Percentiles rank a stretch among this genome's conserved stretches.
Evolutionary conservation across 495 filamentous ascomycete species (phyloP).

Genomic region (Penicillium maclennaniae): DNA sequence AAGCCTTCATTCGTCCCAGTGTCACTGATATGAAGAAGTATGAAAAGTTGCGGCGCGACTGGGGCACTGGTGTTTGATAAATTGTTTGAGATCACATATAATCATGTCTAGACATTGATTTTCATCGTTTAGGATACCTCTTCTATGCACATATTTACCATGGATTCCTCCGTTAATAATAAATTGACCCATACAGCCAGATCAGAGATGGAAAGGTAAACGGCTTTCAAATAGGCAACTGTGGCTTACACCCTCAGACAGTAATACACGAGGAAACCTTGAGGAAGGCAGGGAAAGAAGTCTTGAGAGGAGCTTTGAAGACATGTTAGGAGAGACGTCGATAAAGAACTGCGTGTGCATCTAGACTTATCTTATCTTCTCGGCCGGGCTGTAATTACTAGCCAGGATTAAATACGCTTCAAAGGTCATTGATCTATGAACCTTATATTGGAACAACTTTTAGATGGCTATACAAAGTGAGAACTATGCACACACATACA

Average conservation of each 20-base stretch:
- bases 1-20: conserved; percentile 69
- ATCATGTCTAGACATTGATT: not conserved
- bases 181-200: not conserved
- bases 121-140: not conserved
- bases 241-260: too few species aligned
- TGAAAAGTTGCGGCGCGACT: conserved; percentile 52
- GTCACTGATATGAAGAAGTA: conserved; percentile 75
- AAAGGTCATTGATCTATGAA: not conserved
- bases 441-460: conserved; percentile 19
- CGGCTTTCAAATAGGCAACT: too few species aligned
- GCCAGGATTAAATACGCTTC: not conserved
- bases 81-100: too few species aligned
- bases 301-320: too few species aligned
- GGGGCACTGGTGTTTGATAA: conserved; percentile 37
- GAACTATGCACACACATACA: conserved; percentile 27
- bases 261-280: too few species aligned
- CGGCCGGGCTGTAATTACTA: not conserved
- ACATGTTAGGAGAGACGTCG: too few species aligned
- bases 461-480: conserved; percentile 27
- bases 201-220: too few species aligned
- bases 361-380: too few species aligned
- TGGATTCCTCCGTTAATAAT: not conserved
- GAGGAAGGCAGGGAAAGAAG: too few species aligned
- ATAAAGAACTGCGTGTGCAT: too few species aligned
- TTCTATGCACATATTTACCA: not conserved